phyloP scores from a whole-genome alignment of 1,139 yeast genomes.

The Candida smagusa region DNA sequence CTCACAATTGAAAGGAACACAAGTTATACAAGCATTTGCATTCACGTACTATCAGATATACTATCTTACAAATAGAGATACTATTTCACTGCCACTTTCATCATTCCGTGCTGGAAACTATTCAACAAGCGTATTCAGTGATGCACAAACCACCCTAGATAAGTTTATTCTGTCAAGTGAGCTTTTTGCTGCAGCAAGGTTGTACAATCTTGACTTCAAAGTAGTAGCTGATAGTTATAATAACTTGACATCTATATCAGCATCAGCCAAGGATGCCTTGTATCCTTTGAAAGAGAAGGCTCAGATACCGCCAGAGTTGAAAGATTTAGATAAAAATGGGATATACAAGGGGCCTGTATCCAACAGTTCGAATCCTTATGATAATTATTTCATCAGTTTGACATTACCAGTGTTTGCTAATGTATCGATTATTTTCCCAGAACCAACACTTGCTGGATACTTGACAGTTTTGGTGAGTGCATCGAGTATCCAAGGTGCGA shows the following conservation, averaged over 20 bases:
- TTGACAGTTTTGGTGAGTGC: conserved; percentile 66
- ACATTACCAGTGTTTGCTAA: conserved; percentile 73
- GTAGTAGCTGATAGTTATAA: conserved; percentile 35
- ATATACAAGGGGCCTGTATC: conserved; percentile 59
- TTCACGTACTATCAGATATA: conserved; percentile 66
- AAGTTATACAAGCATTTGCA: conserved; percentile 65
- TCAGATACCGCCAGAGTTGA: conserved; percentile 36
- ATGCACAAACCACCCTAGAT: conserved; percentile 46
- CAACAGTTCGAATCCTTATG: conserved; percentile 33
- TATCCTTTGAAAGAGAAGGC: conserved; percentile 50
- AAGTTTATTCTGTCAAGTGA: conserved; percentile 64
- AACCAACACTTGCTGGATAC: conserved; percentile 67
- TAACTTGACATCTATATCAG: conserved; percentile 27
- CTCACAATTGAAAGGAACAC: conserved; percentile 78
- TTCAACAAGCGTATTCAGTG: conserved; percentile 38
- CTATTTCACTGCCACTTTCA: conserved; percentile 57
- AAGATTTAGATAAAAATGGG: conserved; percentile 27
- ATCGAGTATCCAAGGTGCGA: conserved; percentile 39
- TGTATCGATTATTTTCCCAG: conserved; percentile 60
- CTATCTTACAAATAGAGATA: conserved; percentile 63
- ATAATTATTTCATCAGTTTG: conserved; percentile 48
- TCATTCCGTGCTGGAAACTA: conserved; percentile 69
- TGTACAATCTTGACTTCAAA: conserved; percentile 56
- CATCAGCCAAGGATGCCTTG: conserved; percentile 35
- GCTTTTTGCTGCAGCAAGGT: conserved; percentile 59